Base-by-base conservation (phyloP, 2,329 filamentous ascomycete species). In the Fusarium falciforme region DNA sequence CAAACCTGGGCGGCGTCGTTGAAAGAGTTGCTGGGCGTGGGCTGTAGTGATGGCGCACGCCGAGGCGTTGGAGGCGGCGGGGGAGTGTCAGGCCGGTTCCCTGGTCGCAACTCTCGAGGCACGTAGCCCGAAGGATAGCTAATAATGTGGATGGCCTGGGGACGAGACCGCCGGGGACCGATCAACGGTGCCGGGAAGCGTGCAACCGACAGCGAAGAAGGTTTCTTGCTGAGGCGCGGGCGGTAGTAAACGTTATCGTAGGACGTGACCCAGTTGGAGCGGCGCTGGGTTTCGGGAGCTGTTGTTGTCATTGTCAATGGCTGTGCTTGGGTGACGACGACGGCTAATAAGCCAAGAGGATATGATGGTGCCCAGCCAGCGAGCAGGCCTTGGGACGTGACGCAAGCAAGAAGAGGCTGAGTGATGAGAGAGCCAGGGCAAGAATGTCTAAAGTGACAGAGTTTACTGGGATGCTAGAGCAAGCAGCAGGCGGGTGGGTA, bases 51-150 rank as follows among this genome's bases (percentile, higher is more conserved):
- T 38, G 76, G 76, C 14, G 71, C 65, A 38, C 65, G 74, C 17
- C 72, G 72, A 57, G 67, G 52, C 40, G 65, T 66, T 27, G 57
- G 62, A 42, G 66, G 49, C 25, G 64, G 57, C 33, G 67, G 67
- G 16, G 74, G 74, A 54, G 68, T 61, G n/a, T 60, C 59, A 44
- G 76, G 67, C 55, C 70, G 75, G 38, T 68, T 67, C 29, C 64
- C 66, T 61, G 64, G 73, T 35, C 85, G 83, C 52, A 87, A 76
- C 66, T 88, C 86, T 67, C 82, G 81, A 20, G 86, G 86, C 27
- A 87, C 80, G 77, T 85, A 85, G 62, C 84, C 84, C 3, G 83
- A 76, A 4, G 84, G 84, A 64, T 82, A 85, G 31, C 83, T 84
- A 69, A 84, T 74, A 62, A 85, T 83, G 78, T 85, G 83, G 64